Conservation (phyloP, 306 rosid species). For the Fragaria iinumae region DNA sequence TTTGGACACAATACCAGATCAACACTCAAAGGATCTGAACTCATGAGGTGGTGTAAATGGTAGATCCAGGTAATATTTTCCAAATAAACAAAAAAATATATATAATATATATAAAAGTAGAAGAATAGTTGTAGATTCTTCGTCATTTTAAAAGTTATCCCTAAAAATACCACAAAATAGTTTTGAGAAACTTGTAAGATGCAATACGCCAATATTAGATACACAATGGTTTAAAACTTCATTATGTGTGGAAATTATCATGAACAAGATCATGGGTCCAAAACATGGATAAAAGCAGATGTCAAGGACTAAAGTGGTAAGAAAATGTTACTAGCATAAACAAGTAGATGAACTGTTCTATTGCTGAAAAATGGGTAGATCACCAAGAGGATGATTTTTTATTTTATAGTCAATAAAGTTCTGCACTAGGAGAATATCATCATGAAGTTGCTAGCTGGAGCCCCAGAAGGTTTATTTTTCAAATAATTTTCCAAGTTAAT, state of each 20-base stretch:
- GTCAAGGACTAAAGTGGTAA: background rate
- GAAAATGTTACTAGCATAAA: background rate
- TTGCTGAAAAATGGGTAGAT: background rate
- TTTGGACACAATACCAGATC: background rate
- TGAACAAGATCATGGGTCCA: background rate
- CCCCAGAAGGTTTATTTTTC: background rate
- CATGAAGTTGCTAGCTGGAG: slow-evolving; percentile 12
- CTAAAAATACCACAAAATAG: background rate
- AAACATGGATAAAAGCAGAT: background rate
- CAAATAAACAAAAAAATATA: background rate
- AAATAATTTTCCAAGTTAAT: background rate
- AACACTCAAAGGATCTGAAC: background rate
- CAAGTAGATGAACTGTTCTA: background rate
- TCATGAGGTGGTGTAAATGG: background rate
- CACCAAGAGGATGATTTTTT: background rate
- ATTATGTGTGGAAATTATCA: background rate
- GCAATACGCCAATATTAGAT: background rate
- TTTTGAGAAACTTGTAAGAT: background rate
- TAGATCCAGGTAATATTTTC: background rate
- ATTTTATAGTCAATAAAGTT: background rate
- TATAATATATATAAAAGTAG: background rate
- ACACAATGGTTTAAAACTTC: background rate
- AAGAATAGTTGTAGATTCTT: background rate
- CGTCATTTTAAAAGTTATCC: background rate
- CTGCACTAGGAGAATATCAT: slow-evolving; percentile 1